phyloP scores from a whole-genome alignment of 345 rosid genomes.

The Lagerstroemia speciosa region DNA sequence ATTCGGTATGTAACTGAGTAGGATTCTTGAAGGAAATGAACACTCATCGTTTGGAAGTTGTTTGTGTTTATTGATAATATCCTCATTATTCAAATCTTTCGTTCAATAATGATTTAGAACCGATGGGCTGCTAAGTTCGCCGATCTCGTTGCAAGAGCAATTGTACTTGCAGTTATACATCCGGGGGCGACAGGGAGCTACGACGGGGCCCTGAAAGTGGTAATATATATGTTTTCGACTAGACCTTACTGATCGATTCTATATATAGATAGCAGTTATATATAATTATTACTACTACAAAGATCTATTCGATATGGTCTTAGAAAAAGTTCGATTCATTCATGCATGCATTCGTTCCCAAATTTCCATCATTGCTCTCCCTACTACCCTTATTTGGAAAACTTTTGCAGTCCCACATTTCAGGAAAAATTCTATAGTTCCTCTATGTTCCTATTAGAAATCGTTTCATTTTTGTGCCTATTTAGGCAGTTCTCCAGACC shows the following conservation, averaged over 20 bases:
- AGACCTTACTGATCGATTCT: not conserved
- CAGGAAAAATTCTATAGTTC: not conserved
- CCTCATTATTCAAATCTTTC: too few relatives aligned
- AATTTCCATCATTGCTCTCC: not conserved
- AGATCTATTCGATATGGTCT: not conserved
- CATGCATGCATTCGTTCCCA: not conserved
- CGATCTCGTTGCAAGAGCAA: constrained; percentile 30
- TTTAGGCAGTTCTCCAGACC: too few relatives aligned
- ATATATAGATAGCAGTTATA: not conserved
- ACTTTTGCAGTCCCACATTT: too few relatives aligned
- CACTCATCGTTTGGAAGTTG: not conserved
- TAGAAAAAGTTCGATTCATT: not conserved
- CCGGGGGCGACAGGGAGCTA: constrained; percentile 17
- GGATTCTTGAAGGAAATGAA: not conserved
- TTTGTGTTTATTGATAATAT: not conserved
- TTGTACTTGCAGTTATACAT: constrained; percentile 24
- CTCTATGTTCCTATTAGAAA: not conserved
- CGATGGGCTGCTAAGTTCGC: constrained; percentile 33
- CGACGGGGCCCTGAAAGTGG: constrained; percentile 39
- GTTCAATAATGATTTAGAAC: constrained; percentile 16
- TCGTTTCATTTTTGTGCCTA: not conserved
- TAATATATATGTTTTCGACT: constrained; percentile 14
- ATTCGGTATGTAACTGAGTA: constrained; percentile 7
- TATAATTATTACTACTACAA: not conserved
- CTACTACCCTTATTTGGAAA: too few relatives aligned